These are phyloP conservation scores for Inga oerstediana DNA, from an alignment of 306 rosid genomes.

Conservation along the genomic window DNA sequence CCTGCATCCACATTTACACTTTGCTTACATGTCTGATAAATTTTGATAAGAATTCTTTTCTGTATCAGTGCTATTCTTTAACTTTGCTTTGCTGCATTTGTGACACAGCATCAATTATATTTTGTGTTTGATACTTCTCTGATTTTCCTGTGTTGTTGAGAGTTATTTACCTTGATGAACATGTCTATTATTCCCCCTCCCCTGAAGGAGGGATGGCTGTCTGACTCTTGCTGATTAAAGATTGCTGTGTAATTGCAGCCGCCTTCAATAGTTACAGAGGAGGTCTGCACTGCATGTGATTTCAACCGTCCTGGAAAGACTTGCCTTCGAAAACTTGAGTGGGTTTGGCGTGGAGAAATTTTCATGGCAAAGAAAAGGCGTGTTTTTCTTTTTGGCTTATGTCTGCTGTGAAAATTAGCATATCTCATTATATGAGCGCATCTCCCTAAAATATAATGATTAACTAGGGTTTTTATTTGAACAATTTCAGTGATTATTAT, in stretches of 20 bases:
- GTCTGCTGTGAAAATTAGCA: background rate
- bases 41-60: background rate
- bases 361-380: slow-evolving; percentile 90
- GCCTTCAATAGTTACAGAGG: slow-evolving; percentile 91
- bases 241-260: slow-evolving; percentile 67
- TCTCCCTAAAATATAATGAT: slow-evolving; percentile 31
- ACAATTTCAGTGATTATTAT: slow-evolving; percentile 80
- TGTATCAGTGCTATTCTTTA: slow-evolving; percentile 8
- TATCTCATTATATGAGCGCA: slow-evolving; percentile 16
- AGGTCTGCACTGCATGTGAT: slow-evolving; percentile 98
- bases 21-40: background rate
- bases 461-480: slow-evolving; percentile 33
- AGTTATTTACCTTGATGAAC: slow-evolving; percentile 17
- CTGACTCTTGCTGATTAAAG: background rate
- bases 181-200: slow-evolving; percentile 16
- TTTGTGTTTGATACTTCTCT: background rate
- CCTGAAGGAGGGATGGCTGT: background rate
- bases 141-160: slow-evolving; percentile 15
- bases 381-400: slow-evolving; percentile 25
- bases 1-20: background rate
- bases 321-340: slow-evolving; percentile 95
- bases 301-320: slow-evolving; percentile 96
- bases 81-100: slow-evolving; percentile 19
- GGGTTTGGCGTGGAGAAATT: slow-evolving; percentile 99
- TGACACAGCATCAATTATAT: background rate